A percentile compares a stretch with the other conserved stretches of the same genome.
Evolutionary conservation across 257 asterid species (phyloP).

Genomic region (Fraxinus quadrangulata): DNA sequence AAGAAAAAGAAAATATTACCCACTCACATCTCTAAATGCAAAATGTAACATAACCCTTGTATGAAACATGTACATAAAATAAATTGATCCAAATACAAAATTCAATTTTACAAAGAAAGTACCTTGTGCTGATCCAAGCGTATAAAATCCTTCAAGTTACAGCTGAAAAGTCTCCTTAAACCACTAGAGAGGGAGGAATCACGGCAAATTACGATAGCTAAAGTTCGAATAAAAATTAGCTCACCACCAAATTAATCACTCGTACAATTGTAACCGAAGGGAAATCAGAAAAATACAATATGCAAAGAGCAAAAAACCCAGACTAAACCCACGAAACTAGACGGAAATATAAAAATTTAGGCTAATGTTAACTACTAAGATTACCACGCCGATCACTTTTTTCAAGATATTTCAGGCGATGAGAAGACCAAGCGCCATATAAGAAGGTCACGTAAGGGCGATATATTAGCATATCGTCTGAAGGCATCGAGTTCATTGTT

Average conservation of each 20-base stretch:
- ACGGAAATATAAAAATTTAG: conserved; percentile 6
- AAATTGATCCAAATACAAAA: too few species aligned
- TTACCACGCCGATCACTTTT: conserved; percentile 77
- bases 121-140: too few species aligned
- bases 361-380: conserved; percentile 66
- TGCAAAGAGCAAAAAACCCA: conserved; percentile 10
- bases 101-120: too few species aligned
- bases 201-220: conserved; percentile 23
- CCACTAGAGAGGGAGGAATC: background rate
- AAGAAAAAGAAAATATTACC: too few species aligned
- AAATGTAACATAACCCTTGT: too few species aligned
- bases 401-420: conserved; percentile 72
- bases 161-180: too few species aligned
- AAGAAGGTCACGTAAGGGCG: conserved; percentile 41
- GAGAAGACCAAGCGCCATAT: conserved; percentile 59
- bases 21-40: too few species aligned
- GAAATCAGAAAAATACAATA: conserved; percentile 31
- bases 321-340: conserved; percentile 1
- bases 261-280: conserved; percentile 20
- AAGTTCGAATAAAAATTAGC: conserved; percentile 24
- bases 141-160: too few species aligned
- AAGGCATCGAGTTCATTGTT: conserved; percentile 92
- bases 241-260: conserved; percentile 23
- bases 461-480: conserved; percentile 34
- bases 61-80: too few species aligned